These are phyloP conservation scores for Amesomyces nigricolor DNA, from an alignment of 2,329 filamentous ascomycete genomes.

Conservation along the genomic window DNA sequence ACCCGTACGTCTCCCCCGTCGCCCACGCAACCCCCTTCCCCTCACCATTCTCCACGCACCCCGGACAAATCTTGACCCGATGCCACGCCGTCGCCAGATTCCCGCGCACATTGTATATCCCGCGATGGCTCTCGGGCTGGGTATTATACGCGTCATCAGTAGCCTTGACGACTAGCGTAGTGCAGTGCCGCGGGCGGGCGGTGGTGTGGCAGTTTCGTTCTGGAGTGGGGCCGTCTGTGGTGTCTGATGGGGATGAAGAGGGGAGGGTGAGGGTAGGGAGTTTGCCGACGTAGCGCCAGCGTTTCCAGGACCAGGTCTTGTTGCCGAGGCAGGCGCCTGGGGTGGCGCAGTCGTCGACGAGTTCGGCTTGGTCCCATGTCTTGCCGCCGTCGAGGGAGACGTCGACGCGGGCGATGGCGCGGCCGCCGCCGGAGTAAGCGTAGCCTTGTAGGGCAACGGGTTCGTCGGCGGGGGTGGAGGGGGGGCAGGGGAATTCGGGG, in stretches of 20 bases:
- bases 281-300: conserved; percentile 53
- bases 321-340: conserved; percentile 33
- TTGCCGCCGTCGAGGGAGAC: conserved; percentile 57
- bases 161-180: conserved; percentile 58
- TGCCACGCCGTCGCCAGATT: conserved; percentile 66
- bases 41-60: conserved; percentile 22
- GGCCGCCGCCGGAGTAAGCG: conserved; percentile 62
- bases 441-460: conserved; percentile 51
- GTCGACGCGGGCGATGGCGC: conserved; percentile 62
- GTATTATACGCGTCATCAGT: conserved; percentile 62
- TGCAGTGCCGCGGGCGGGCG: conserved; percentile 35
- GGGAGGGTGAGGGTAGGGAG: conserved; percentile 31
- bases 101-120: conserved; percentile 58
- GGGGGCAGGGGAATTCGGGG: conserved; percentile 1
- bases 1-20: conserved; percentile 27
- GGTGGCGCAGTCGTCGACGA: conserved; percentile 45
- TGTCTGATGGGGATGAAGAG: background rate
- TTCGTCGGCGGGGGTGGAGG: conserved; percentile 15
- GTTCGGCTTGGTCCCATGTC: conserved; percentile 58
- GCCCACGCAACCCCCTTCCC: conserved; percentile 28
- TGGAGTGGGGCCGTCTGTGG: background rate
- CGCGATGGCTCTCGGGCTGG: conserved; percentile 55
- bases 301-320: conserved; percentile 58
- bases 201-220: background rate
- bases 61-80: conserved; percentile 41